These are phyloP conservation scores for Cystofilobasidium ferigula DNA, from an alignment of 768 basidiomycete species.

Conservation along the genomic window DNA sequence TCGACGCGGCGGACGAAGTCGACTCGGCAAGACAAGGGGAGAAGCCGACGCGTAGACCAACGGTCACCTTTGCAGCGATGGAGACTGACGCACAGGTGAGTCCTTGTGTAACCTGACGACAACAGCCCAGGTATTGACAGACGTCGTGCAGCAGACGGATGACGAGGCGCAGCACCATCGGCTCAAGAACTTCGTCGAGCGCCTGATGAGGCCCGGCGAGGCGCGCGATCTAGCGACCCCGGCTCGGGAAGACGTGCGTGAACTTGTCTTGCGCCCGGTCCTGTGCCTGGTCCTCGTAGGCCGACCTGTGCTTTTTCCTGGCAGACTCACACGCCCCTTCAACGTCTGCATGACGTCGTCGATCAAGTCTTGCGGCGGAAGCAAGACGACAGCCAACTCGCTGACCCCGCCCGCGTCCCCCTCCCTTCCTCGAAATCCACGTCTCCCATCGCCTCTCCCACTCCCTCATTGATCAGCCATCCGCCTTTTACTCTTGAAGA, in stretches of 20 bases:
- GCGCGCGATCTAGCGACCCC: background rate
- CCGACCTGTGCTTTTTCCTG: too few relatives aligned
- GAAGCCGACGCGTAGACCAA: background rate
- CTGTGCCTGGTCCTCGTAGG: background rate
- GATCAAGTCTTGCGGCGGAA: background rate
- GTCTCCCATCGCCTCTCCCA: background rate
- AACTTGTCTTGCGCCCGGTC: background rate
- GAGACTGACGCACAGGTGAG: background rate
- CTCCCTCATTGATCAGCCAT: too few relatives aligned
- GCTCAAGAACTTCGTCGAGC: background rate
- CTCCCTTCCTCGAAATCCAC: background rate
- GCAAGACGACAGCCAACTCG: background rate
- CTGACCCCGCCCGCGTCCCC: background rate
- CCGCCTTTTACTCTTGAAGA: too few relatives aligned
- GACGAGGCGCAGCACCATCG: background rate
- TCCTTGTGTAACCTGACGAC: background rate
- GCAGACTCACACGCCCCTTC: background rate
- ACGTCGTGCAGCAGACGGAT: background rate
- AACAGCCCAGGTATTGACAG: too few relatives aligned
- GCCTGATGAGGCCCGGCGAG: conserved; percentile 1
- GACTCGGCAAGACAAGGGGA: background rate
- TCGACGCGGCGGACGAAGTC: background rate
- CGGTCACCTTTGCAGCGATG: background rate
- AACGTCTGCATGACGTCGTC: background rate
- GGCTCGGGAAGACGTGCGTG: background rate